These are phyloP conservation scores for Vitis hybrid DNA, from an alignment of 177 flowering plant genomes.

Conservation along the genomic window DNA sequence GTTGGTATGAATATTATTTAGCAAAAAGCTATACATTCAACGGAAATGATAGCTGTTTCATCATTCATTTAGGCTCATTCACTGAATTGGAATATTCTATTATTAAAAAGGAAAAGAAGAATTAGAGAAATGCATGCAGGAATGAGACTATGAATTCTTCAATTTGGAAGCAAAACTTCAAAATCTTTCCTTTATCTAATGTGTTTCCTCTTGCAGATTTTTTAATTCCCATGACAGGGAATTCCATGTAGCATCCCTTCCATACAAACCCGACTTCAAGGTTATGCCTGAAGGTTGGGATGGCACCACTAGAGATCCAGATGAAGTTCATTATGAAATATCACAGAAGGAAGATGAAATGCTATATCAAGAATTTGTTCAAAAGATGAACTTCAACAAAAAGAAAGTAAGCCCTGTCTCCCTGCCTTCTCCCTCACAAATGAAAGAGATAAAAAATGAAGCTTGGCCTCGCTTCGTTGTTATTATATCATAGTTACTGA, in stretches of 20 bases:
- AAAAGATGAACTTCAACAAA: constrained; percentile 75
- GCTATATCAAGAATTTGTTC: constrained; percentile 77
- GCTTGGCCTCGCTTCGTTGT: no score
- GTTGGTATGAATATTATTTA: neutral
- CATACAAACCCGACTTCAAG: constrained; percentile 92
- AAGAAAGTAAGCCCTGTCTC: constrained; percentile 41
- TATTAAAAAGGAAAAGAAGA: neutral
- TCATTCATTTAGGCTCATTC: neutral
- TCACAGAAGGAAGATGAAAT: constrained; percentile 85
- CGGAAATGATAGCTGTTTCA: neutral
- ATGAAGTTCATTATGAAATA: constrained; percentile 93
- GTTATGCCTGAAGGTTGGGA: constrained; percentile 99
- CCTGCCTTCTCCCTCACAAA: neutral
- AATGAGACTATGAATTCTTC: no score
- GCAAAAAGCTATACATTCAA: neutral
- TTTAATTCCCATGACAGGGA: constrained; percentile 80
- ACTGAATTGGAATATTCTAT: neutral
- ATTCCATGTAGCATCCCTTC: constrained; percentile 93
- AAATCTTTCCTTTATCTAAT: neutral
- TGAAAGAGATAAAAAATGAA: neutral
- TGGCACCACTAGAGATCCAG: constrained; percentile 81
- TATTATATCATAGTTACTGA: neutral
- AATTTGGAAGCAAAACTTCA: neutral
- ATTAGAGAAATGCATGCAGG: neutral
- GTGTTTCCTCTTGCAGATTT: constrained; percentile 45